Base-by-base conservation (phyloP, 2,329 filamentous ascomycete species). In the Aspergillus bombycis region DNA sequence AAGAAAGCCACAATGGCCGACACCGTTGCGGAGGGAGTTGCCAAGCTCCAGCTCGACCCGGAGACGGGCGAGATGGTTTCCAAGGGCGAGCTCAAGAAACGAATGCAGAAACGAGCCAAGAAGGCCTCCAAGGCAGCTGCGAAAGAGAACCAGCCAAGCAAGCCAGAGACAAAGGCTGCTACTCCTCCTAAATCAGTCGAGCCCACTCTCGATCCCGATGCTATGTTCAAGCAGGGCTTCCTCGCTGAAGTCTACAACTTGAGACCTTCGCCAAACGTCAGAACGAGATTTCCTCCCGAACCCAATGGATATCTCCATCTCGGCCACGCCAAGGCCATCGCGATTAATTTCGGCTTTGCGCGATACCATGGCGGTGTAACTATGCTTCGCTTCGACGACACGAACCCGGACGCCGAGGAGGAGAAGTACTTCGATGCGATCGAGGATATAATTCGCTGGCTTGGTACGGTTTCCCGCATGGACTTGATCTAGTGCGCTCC, bases 311-410 rank as follows among this genome's bases (percentile, higher is more conserved):
- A 91, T 76, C 86, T 97, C 11, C 94, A 97, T 75, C 91, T 98
- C 70, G 94, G 94, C 23, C 95, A 98, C 76, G 91, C 91, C 68
- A 98, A 98, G 82, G 94, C 95, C 26, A 97, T 98, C 77, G 91
- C 93, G 0, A 88, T 98, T 78, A 97, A 98, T 80, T 98, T 98
- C 80, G 94, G 94, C 8, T 98, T 97, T 76, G 94, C 95, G 16
- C 88, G 87, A 73, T 89, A 89, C 74, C 91, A 96, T 75, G 91
- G 90, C 41, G 94, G 94, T 63, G 83, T 89, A 65, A 69, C 67
- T 36, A 90, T 90, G 73, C 79, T 93, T 65, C 86, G 94, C 71
- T 97, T 92, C 77, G 95, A 98, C 76, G 95, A 98, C 72, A 98
- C 95, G 16, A 98, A 98, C 77, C 95, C 95, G 1, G 92, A 94